Evolutionary conservation across 345 rosid species (phyloP).

Genomic region (Euphorbia pulcherrima): DNA sequence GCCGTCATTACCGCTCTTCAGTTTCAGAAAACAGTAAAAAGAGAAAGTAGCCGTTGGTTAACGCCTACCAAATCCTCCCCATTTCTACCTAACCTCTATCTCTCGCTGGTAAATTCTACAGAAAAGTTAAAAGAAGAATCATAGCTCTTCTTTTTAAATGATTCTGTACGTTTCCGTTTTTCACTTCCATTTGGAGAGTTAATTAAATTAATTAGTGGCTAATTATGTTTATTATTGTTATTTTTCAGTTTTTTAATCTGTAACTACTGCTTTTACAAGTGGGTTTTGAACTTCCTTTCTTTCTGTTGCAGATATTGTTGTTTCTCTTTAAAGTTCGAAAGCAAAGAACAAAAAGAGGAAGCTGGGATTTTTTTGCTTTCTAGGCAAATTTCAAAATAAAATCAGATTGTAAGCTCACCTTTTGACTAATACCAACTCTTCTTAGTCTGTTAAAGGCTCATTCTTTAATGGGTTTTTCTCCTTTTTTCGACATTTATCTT

Average conservation of each 20-base stretch:
- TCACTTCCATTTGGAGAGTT: not conserved
- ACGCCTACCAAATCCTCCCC: too few relatives aligned
- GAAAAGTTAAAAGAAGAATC: not conserved
- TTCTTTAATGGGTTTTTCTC: slow-evolving; percentile 31
- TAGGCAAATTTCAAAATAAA: slow-evolving; percentile 10
- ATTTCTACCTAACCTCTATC: not conserved
- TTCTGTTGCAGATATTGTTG: not conserved
- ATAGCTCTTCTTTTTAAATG: not conserved
- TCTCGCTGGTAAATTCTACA: too few relatives aligned
- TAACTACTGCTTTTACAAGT: not conserved
- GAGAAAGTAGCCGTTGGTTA: not conserved
- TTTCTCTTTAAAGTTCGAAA: not conserved
- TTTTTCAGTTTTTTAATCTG: not conserved
- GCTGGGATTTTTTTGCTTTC: slow-evolving; percentile 14
- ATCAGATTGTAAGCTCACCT: slow-evolving; percentile 13
- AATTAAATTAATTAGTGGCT: not conserved
- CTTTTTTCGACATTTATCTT: slow-evolving; percentile 50
- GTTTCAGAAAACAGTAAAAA: slow-evolving; percentile 11
- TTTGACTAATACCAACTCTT: slow-evolving; percentile 36
- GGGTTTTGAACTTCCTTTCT: not conserved
- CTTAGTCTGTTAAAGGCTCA: slow-evolving; percentile 38
- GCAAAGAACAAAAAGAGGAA: slow-evolving; percentile 37
- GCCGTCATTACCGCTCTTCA: slow-evolving; percentile 14
- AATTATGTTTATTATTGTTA: not conserved
- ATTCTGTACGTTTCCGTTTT: not conserved